These are phyloP conservation scores for Clonostachys chloroleuca DNA, from an alignment of 2,329 filamentous ascomycete species.

Conservation along the genomic window DNA sequence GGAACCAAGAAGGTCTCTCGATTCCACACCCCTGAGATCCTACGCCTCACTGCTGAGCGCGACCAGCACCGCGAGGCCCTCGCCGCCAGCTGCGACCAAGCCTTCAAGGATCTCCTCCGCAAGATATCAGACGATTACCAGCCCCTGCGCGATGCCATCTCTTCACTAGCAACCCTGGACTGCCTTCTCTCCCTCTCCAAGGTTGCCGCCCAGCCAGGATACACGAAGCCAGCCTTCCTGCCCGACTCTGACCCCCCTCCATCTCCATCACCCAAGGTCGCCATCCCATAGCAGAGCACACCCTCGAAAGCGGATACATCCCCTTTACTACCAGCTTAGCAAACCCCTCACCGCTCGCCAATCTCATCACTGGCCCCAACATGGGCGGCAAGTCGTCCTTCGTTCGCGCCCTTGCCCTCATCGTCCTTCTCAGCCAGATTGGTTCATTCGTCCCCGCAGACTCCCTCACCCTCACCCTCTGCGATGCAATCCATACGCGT, in stretches of 20 bases:
- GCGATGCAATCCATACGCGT: constrained; percentile 90
- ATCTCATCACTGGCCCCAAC: constrained; percentile 93
- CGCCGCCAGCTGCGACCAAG: constrained; percentile 83
- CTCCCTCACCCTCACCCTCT: constrained; percentile 69
- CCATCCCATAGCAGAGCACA: constrained; percentile 94
- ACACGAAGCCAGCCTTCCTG: constrained; percentile 69
- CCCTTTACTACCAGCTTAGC: constrained; percentile 78
- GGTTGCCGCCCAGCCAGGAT: constrained; percentile 82
- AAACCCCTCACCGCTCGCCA: constrained; percentile 61
- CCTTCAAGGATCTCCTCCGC: constrained; percentile 68
- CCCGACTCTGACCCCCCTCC: constrained; percentile 58
- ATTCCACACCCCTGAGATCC: constrained; percentile 90
- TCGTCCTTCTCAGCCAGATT: constrained; percentile 90
- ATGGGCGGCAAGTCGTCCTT: constrained; percentile 99
- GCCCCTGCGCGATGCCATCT: constrained; percentile 80
- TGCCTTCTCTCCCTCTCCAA: constrained; percentile 83
- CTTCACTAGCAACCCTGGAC: constrained; percentile 81
- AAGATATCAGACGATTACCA: constrained; percentile 84
- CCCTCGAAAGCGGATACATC: constrained; percentile 81
- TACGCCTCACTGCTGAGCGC: constrained; percentile 76
- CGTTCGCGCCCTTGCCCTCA: constrained; percentile 86
- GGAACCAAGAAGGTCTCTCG: constrained; percentile 89
- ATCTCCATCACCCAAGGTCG: constrained; percentile 65
- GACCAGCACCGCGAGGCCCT: constrained; percentile 95
- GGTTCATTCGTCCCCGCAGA: constrained; percentile 89